A percentile compares a stretch with the other conserved stretches of the same genome.
phyloP scores from a whole-genome alignment of 2,329 filamentous ascomycete genomes.

The Fusarium miscanthi region DNA sequence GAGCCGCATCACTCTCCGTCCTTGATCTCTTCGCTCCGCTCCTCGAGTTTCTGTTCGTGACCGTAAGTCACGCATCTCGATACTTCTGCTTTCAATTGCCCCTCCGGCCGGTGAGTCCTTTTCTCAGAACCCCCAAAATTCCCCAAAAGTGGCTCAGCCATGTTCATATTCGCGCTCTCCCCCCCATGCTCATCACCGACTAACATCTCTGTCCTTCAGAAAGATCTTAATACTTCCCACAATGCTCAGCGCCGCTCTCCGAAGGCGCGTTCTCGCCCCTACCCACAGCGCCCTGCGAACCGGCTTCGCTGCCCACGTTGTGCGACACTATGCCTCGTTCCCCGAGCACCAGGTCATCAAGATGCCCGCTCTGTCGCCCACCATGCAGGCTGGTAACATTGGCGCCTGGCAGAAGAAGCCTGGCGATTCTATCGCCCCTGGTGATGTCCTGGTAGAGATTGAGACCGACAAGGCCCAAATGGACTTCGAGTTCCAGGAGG shows the following conservation, averaged over 20 bases:
- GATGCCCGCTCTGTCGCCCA: conserved; percentile 98
- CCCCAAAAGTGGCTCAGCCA: conserved; percentile 26
- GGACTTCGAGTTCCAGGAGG: conserved; percentile 99
- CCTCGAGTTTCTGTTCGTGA: conserved; percentile 33
- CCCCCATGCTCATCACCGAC: conserved; percentile 34
- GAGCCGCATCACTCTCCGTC: conserved; percentile 42
- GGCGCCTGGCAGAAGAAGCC: conserved; percentile 98
- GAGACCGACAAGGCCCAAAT: conserved; percentile 99
- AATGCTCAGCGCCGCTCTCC: conserved; percentile 73
- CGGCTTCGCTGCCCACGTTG: conserved; percentile 64
- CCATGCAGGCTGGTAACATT: conserved; percentile 97
- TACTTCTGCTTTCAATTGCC: conserved; percentile 41
- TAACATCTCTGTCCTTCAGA: conserved; percentile 36
- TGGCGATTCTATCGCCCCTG: conserved; percentile 86
- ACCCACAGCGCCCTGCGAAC: conserved; percentile 63
- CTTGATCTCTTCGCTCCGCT: conserved; percentile 32
- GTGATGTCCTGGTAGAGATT: conserved; percentile 96
- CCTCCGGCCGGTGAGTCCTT: conserved; percentile 39
- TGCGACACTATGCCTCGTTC: conserved; percentile 82
- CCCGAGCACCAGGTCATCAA: conserved; percentile 94
- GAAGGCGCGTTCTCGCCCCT: conserved; percentile 68
- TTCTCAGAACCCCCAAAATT: background rate
- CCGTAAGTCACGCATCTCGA: conserved; percentile 36
- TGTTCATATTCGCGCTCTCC: conserved; percentile 31
- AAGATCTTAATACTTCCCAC: conserved; percentile 48